Base-by-base conservation (phyloP, 2,329 filamentous ascomycete genomes). In the Colletotrichum aenigma region DNA sequence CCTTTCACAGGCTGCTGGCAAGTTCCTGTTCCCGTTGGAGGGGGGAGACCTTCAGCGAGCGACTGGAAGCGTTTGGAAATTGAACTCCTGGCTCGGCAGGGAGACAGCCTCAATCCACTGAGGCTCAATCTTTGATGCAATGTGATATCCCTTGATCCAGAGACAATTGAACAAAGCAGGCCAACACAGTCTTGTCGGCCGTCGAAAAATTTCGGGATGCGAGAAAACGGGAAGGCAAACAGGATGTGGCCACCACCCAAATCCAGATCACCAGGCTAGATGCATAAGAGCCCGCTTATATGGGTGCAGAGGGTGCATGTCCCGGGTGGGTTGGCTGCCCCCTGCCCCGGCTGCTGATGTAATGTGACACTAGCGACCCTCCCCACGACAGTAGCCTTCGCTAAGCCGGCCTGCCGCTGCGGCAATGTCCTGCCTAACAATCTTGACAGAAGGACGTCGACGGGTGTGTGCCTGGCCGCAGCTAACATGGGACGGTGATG, bases 201-300 rank as follows among this genome's bases (percentile, higher is more conserved):
- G 65, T 67, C 65, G 43, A 65, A 71, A 62, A 71, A 65, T 68
- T 75, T 75, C 70, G 58, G 64, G 64, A 52, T 72, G 69, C 73
- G 69, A 52, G 73, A 62, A 69, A 43, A 30, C 34, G 65, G 66
- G 43, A 67, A 62, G 30, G 74, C 70, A 76, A 73, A 74, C 58
- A 69, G 70, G 71, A 76, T 75, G 58, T 75, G 71, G 38, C 74
- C 70, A 55, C 56, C 71, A 75, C 66, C 61, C 34, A 66, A 36
- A 60, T 21, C 71, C 32, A 74, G 43, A 74, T 74, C 70, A 76
- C 70, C 74, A 74, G 74, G 71, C 58, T 76, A 75, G 71, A 70
- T 76, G 74, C 74, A 76, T 76, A 76, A 75, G 58, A 76, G 66
- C 71, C 70, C 71, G 71, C 66, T 74, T 75, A 76, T 67, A 69